Conservation (phyloP, 805 yeast genomes). For the Ogataea pini region DNA sequence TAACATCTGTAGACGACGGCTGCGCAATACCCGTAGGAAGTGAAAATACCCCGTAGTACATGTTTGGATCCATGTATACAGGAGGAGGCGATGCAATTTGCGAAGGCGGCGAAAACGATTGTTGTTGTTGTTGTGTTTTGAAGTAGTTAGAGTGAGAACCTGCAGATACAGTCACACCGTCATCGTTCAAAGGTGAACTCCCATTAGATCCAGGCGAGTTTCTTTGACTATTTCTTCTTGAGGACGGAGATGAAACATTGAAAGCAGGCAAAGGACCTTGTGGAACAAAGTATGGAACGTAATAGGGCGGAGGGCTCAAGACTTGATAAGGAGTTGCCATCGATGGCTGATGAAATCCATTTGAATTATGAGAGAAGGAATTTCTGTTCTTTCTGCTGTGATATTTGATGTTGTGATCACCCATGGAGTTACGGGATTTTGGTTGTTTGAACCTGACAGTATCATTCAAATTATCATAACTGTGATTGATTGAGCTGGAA, state of each 20-base stretch:
- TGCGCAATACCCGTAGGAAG: conserved; percentile 13
- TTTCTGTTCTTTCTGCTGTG: conserved; percentile 17
- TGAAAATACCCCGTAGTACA: conserved; percentile 16
- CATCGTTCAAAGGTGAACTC: conserved; percentile 19
- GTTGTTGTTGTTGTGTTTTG: conserved; percentile 6
- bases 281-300: conserved; percentile 23
- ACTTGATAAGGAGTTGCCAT: conserved; percentile 19
- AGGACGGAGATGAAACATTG: conserved; percentile 10
- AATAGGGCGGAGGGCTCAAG: conserved; percentile 20
- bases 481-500: conserved; percentile 3
- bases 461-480: conserved; percentile 9
- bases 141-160: conserved; percentile 3
- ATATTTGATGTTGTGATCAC: conserved; percentile 7
- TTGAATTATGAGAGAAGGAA: conserved; percentile 10
- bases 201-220: conserved; percentile 19
- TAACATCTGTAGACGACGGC: conserved; percentile 12
- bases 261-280: conserved; percentile 15
- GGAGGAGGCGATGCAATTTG: conserved; percentile 16
- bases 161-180: conserved; percentile 2
- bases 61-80: conserved; percentile 19
- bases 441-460: conserved; percentile 7
- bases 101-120: conserved; percentile 1
- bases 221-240: conserved; percentile 17
- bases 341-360: conserved; percentile 9
- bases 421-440: conserved; percentile 11